phyloP scores from a whole-genome alignment of 306 rosid genomes.

The Gillenia trifoliata region DNA sequence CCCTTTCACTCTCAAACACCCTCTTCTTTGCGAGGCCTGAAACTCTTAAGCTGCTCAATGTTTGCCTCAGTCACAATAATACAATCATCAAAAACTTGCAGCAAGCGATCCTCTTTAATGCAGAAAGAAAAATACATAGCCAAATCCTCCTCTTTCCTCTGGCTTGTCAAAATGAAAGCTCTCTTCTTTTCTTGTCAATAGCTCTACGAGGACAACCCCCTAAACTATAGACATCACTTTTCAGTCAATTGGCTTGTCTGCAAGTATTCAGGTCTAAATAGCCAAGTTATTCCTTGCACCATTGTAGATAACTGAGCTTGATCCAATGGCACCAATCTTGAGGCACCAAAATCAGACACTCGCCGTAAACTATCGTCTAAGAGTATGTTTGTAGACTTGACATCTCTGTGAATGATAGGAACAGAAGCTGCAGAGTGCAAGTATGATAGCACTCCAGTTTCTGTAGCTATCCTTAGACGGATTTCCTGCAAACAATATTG shows the following conservation, averaged over 20 bases:
- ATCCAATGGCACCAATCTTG: not conserved
- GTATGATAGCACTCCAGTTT: constrained; percentile 31
- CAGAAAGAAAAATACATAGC: not conserved
- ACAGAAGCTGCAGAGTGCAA: constrained; percentile 10
- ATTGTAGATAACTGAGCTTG: not conserved
- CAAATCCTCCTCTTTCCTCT: not conserved
- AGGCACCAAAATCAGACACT: constrained; percentile 9
- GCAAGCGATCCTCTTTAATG: not conserved
- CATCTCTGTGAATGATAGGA: constrained; percentile 22
- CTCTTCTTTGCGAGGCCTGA: not conserved
- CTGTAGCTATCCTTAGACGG: constrained; percentile 30
- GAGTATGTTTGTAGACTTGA: constrained; percentile 15
- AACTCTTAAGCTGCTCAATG: not conserved
- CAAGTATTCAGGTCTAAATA: constrained; percentile 27
- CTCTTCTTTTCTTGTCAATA: constrained; percentile 12
- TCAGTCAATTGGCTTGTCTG: constrained; percentile 10
- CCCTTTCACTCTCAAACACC: not conserved
- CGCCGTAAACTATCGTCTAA: constrained; percentile 7
- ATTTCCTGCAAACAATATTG: constrained; percentile 29
- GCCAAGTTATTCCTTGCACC: constrained; percentile 20
- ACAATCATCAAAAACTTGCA: not conserved
- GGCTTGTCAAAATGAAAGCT: not conserved
- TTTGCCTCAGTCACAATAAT: not conserved
- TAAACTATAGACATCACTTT: constrained; percentile 28
- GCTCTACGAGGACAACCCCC: constrained; percentile 24